phyloP scores from a whole-genome alignment of 2,329 filamentous ascomycete species.

The Aspergillus ustus region DNA sequence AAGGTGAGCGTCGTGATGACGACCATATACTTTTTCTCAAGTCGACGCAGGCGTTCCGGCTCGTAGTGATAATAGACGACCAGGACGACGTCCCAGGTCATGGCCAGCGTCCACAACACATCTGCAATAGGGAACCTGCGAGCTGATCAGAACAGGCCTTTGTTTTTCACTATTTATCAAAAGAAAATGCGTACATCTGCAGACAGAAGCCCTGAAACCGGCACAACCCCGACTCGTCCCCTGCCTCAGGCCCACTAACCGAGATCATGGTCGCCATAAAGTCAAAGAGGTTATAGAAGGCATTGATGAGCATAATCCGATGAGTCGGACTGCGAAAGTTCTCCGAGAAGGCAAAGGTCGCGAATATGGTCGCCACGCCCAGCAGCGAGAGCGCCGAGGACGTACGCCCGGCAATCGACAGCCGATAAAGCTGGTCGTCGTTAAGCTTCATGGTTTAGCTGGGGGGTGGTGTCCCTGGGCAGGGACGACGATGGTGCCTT shows the following conservation, averaged over 20 bases:
- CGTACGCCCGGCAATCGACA: constrained; percentile 37
- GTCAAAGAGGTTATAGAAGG: constrained; percentile 44
- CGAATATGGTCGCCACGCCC: constrained; percentile 42
- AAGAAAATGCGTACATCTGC: constrained; percentile 37
- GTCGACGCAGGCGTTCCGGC: constrained; percentile 32
- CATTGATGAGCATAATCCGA: constrained; percentile 45
- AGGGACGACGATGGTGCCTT: background rate
- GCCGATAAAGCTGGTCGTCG: constrained; percentile 28
- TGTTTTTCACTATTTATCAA: background rate
- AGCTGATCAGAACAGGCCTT: background rate
- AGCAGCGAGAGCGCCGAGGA: constrained; percentile 39
- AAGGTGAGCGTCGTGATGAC: constrained; percentile 37
- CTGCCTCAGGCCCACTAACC: constrained; percentile 40
- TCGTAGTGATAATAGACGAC: constrained; percentile 44
- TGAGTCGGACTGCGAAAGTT: constrained; percentile 47
- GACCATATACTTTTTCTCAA: constrained; percentile 39
- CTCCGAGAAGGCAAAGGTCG: constrained; percentile 35
- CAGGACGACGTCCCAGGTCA: constrained; percentile 43
- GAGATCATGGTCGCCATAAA: constrained; percentile 47
- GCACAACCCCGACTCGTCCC: constrained; percentile 39
- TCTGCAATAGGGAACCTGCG: constrained; percentile 45
- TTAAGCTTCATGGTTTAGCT: constrained; percentile 28
- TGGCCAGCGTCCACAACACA: constrained; percentile 44
- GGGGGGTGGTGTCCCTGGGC: background rate
- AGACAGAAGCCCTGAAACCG: constrained; percentile 46